Evolutionary conservation across 2,329 filamentous ascomycete species (phyloP).

Genomic region (Dendryphion nanum): DNA sequence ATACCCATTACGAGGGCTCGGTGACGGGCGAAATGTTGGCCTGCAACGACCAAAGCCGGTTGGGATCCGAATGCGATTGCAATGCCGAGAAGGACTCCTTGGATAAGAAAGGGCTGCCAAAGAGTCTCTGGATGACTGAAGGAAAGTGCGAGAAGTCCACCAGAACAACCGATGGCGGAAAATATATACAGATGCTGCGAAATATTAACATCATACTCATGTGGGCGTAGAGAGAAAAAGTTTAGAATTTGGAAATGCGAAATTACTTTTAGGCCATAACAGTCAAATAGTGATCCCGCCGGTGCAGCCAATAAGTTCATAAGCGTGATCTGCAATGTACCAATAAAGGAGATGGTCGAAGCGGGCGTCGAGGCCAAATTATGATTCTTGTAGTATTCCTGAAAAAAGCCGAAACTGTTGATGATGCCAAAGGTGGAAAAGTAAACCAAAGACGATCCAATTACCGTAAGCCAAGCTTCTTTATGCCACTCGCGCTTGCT

Average conservation of each 20-base stretch:
- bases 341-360: constrained; percentile 44
- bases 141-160: constrained; percentile 1
- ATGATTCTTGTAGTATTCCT: constrained; percentile 43
- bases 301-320: constrained; percentile 4
- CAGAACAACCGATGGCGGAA: constrained; percentile 1
- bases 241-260: not conserved
- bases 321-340: constrained; percentile 32
- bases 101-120: constrained; percentile 4
- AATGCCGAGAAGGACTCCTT: constrained; percentile 7
- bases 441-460: constrained; percentile 37
- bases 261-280: constrained; percentile 4
- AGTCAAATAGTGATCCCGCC: constrained; percentile 4
- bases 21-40: constrained; percentile 8
- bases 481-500: constrained; percentile 23
- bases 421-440: constrained; percentile 43
- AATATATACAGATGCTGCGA: constrained; percentile 1
- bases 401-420: constrained; percentile 46
- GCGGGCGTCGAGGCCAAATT: constrained; percentile 31
- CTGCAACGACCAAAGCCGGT: constrained; percentile 6
- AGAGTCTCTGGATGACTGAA: constrained; percentile 1
- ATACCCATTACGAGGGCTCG: constrained; percentile 8
- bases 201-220: not conserved
- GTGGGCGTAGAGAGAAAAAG: not conserved
- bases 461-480: constrained; percentile 36
- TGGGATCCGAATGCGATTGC: constrained; percentile 8